Evolutionary conservation across 345 rosid genomes (phyloP).

Genomic region (Jatropha curcas): DNA sequence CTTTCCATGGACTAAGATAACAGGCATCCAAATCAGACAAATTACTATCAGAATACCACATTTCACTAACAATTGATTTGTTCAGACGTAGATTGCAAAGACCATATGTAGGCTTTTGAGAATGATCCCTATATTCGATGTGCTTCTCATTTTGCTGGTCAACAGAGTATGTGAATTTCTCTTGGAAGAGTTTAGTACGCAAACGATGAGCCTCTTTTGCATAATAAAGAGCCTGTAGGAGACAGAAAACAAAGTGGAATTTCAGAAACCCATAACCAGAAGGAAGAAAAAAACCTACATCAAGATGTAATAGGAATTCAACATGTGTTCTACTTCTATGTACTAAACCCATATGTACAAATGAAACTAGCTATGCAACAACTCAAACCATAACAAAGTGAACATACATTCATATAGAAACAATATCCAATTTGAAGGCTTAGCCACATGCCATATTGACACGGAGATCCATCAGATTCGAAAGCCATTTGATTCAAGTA

Average conservation of each 20-base stretch:
- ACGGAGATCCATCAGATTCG: background rate
- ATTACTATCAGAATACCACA: constrained; percentile 50
- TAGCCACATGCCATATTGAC: background rate
- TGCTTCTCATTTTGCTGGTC: constrained; percentile 51
- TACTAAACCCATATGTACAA: no score
- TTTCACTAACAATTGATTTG: constrained; percentile 49
- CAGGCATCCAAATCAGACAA: constrained; percentile 44
- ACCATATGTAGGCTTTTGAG: constrained; percentile 40
- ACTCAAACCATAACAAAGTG: no score
- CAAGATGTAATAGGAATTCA: background rate
- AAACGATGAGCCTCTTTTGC: constrained; percentile 77
- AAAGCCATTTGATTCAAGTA: background rate
- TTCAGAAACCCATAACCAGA: background rate
- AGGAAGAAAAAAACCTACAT: background rate
- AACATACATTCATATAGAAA: no score
- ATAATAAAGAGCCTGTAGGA: constrained; percentile 67
- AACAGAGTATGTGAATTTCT: constrained; percentile 61
- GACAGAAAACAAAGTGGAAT: constrained; percentile 14
- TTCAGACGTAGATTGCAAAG: constrained; percentile 46
- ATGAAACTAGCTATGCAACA: background rate
- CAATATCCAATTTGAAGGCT: background rate
- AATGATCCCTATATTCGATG: constrained; percentile 40
- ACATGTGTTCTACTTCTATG: no score
- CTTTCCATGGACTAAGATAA: constrained; percentile 86
- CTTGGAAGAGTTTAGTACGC: constrained; percentile 69